Evolutionary conservation across 192 early-diverging fungal genomes (phyloP).

Genomic region (Pecoramyces ruminantium): DNA sequence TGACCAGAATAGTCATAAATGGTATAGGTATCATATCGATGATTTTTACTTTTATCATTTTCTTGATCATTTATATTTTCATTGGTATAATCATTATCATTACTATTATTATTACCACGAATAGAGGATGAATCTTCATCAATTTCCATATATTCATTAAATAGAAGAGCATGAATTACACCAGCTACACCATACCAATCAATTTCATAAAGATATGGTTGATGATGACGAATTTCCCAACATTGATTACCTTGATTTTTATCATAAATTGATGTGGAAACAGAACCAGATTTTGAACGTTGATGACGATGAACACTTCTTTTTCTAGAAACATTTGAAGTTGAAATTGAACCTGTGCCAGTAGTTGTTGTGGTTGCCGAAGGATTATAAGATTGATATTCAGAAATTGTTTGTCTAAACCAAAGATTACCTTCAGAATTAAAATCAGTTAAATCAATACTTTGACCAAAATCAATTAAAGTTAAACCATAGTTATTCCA

Average conservation of each 20-base stretch:
- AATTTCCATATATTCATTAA: slow-evolving; percentile 27
- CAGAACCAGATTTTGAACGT: no score
- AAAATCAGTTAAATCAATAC: slow-evolving; percentile 12
- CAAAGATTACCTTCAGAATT: background rate
- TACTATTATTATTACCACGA: background rate
- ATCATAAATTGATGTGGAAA: no score
- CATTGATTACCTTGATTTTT: slow-evolving; percentile 12
- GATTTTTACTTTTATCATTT: no score
- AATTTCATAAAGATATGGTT: slow-evolving; percentile 19
- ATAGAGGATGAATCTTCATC: background rate
- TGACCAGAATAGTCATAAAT: background rate
- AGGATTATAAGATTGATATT: background rate
- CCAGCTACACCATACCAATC: slow-evolving; percentile 34
- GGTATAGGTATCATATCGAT: background rate
- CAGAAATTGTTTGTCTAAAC: background rate
- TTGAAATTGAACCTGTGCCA: no score
- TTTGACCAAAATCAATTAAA: slow-evolving; percentile 17
- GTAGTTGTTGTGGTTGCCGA: background rate
- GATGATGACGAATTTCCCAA: slow-evolving; percentile 25
- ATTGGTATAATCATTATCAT: no score
- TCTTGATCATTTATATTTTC: no score
- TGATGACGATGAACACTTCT: no score
- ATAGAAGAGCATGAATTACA: slow-evolving; percentile 24
- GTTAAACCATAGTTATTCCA: slow-evolving; percentile 17
- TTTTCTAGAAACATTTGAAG: no score